Evolutionary conservation across 202 grass and related monocot genomes (phyloP).

Genomic region (Zizania palustris): DNA sequence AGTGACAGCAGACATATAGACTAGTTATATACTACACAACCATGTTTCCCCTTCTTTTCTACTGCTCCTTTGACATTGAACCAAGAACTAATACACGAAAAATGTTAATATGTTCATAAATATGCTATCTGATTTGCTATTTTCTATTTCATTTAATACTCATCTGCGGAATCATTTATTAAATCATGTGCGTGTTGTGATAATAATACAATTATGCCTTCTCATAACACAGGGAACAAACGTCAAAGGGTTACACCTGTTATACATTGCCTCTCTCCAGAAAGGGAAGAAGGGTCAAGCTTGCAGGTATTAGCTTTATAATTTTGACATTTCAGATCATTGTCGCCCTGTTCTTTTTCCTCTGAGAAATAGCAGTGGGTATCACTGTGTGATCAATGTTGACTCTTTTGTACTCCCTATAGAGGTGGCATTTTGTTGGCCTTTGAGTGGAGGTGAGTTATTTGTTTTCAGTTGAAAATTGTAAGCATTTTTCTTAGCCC

Average conservation of each 20-base stretch:
- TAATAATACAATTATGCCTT: slow-evolving; percentile 14
- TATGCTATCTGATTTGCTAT: neutral
- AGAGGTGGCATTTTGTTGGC: neutral
- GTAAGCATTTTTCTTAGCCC: neutral
- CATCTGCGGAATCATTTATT: slow-evolving; percentile 21
- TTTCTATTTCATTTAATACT: neutral
- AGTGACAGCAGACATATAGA: neutral
- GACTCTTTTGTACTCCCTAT: slow-evolving; percentile 6
- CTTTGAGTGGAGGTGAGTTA: neutral
- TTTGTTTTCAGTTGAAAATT: neutral
- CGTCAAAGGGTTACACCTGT: slow-evolving; percentile 38
- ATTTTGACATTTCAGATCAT: slow-evolving; percentile 6
- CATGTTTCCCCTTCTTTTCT: neutral
- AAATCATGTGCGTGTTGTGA: neutral
- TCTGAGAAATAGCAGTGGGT: slow-evolving; percentile 12
- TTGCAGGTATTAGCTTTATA: slow-evolving; percentile 50
- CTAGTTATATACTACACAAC: slow-evolving; percentile 2
- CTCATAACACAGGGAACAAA: slow-evolving; percentile 36
- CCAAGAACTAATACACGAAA: slow-evolving; percentile 9
- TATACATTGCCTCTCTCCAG: slow-evolving; percentile 32
- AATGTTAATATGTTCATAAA: slow-evolving; percentile 3
- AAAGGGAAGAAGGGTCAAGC: slow-evolving; percentile 45
- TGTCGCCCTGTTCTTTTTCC: neutral
- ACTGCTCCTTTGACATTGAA: neutral
- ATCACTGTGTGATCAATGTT: neutral